These are phyloP conservation scores for Pythium aphanidermatum DNA, from an alignment of 352 stramenopile genomes.

Conservation along the genomic window DNA sequence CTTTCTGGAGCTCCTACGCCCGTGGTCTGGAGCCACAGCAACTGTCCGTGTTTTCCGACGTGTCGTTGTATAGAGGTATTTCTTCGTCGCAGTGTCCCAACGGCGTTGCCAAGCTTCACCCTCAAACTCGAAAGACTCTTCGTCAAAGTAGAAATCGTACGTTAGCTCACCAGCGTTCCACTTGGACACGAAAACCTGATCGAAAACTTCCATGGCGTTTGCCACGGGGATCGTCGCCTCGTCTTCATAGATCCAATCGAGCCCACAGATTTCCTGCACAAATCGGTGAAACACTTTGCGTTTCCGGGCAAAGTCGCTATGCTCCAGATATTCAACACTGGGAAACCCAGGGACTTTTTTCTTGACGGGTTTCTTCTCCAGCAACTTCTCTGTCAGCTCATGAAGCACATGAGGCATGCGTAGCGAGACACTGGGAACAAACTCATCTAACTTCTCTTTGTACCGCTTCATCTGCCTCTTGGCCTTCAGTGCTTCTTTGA, in stretches of 20 bases:
- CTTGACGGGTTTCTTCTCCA: conserved; percentile 12
- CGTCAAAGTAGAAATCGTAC: conserved; percentile 57
- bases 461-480: conserved; percentile 40
- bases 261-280: conserved; percentile 32
- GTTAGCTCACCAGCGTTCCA: conserved; percentile 43
- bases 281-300: conserved; percentile 44
- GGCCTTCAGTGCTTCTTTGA: conserved; percentile 33
- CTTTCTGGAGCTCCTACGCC: neutral
- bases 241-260: conserved; percentile 49
- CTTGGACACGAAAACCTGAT: conserved; percentile 31
- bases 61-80: conserved; percentile 31
- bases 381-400: conserved; percentile 1
- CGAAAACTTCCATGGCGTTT: conserved; percentile 37
- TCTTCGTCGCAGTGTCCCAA: conserved; percentile 24
- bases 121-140: conserved; percentile 37
- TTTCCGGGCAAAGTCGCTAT: conserved; percentile 31
- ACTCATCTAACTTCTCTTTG: conserved; percentile 30
- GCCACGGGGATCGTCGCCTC: conserved; percentile 30
- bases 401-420: neutral
- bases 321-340: conserved; percentile 21
- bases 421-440: conserved; percentile 15
- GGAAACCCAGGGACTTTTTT: conserved; percentile 31
- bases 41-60: conserved; percentile 11
- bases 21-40: neutral
- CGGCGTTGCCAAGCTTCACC: conserved; percentile 26